Evolutionary conservation across 768 basidiomycete genomes (phyloP), one percentile per base, ranked within the genome.

Genomic region (Tylopilus balloui): DNA sequence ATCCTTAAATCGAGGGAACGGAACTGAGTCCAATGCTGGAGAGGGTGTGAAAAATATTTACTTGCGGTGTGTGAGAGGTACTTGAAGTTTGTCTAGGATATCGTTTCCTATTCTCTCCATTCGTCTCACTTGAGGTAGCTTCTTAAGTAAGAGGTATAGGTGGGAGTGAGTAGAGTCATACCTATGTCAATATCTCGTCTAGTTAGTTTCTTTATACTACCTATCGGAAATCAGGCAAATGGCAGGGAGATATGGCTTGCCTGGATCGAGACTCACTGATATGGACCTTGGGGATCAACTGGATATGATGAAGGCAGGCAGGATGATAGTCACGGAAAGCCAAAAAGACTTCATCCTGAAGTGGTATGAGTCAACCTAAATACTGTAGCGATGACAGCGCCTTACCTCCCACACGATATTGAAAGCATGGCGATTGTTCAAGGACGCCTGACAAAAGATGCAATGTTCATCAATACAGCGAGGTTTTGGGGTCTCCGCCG

Each of bases 321-420:
- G 81, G 80, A n/a, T 57, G 69, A 39, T 64, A 65, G 54, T 83
- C 81, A 39, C 68, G 61, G 45, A 83, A 82, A 4, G 78, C 79
- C 11, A 81, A 48, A 50, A 80, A 79, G 4, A 57, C 55, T 1
- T 69, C 63, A 50, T 79, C 75, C 79, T 81, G 27, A 6, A 23
- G 20, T 23, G 19, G 10, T 23, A 36, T 32, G 31, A 29, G 38
- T 38, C 24, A 20, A 13, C 42, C 6, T 2, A 4, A 20, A 2
- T 1, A 4, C n/a, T 19, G 43, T 6, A 17, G 20, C 20, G 19
- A 39, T 7, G 20, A 13, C 3, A 29, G 10, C 11, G 14, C 29
- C 46, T 29, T 52, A 73, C 80, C 73, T 81, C 77, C 64, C 75
- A 80, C 1, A 75, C 53, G 21, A 82, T 61, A 17, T 74, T 60